Percentiles rank a stretch among this genome's conserved stretches.
These are phyloP conservation scores for Globisporangium orthogonon DNA, from an alignment of 352 stramenopile genomes.

Conservation along the genomic window DNA sequence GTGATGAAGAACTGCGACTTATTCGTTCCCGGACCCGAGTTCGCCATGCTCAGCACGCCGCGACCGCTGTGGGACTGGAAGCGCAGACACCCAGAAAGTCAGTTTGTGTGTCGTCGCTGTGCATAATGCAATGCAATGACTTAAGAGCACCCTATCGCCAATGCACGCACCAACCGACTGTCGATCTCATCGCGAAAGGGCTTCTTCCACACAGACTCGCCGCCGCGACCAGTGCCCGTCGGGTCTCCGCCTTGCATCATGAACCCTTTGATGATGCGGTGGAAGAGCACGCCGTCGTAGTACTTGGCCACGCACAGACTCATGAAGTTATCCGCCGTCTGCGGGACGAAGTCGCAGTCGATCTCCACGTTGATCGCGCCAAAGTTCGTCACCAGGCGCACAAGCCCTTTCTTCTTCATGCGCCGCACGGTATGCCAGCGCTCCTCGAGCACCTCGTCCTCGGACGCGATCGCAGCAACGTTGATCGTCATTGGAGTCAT, in stretches of 20 bases:
- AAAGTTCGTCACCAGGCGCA: slow-evolving; percentile 92
- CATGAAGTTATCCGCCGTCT: slow-evolving; percentile 97
- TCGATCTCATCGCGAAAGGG: slow-evolving; percentile 97
- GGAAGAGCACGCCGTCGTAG: slow-evolving; percentile 94
- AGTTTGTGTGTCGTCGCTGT: background rate
- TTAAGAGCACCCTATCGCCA: too few species aligned
- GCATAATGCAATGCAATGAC: too few species aligned
- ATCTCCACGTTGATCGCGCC: slow-evolving; percentile 95
- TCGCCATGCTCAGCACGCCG: slow-evolving; percentile 96
- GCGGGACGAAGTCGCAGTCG: slow-evolving; percentile 95
- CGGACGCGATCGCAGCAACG: slow-evolving; percentile 32
- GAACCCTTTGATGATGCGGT: slow-evolving; percentile 96
- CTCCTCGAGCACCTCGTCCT: slow-evolving; percentile 55
- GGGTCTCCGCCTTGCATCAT: slow-evolving; percentile 95
- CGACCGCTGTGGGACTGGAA: slow-evolving; percentile 73
- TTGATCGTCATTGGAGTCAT: slow-evolving; percentile 75
- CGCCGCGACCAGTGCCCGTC: slow-evolving; percentile 92
- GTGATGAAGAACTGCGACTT: slow-evolving; percentile 99
- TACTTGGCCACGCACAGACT: slow-evolving; percentile 89
- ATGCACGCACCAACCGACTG: slow-evolving; percentile 73
- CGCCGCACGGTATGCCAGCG: slow-evolving; percentile 85
- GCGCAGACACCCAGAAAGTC: background rate
- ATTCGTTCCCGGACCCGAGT: slow-evolving; percentile 94
- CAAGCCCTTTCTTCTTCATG: slow-evolving; percentile 96
- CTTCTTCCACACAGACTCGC: slow-evolving; percentile 92